Base-by-base conservation (phyloP, 1,284 basidiomycete genomes). In the Malassezia yamatoensis region DNA sequence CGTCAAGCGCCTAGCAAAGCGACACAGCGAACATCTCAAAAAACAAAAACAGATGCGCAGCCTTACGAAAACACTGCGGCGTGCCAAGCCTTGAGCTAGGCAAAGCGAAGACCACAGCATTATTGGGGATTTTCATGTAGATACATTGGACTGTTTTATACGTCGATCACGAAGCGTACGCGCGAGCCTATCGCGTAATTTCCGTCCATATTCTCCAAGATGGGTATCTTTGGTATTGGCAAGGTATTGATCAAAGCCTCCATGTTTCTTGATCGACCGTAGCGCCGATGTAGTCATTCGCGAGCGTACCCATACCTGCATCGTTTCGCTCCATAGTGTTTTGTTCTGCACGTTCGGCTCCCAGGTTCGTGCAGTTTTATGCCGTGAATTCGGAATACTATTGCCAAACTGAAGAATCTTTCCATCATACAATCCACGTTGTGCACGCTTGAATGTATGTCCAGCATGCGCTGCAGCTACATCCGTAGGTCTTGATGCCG, bases 361-460 rank as follows among this genome's bases (percentile, higher is more conserved):
- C 68, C 71, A 74, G 2, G 60, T 64, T 15, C 72, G 51, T 0
- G 59, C 50, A 2, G 70, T 74, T 52, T 74, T 74, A 47, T 74
- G 70, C 2, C 67, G 58, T 2, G 70, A 72, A 32, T 74, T 68
- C 45, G 72, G 69, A 10, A 73, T 60, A 40, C 57, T 68, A 54
- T 74, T 65, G 32, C 72, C 72, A 12, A 63, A 66, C 50, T 74
- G 72, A 32, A 67, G 51, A 24, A 58, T 61, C 38, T 59, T 59
- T 41, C 70, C 68, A 44, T 74, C 65, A 58, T 66, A 74, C 7
- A 74, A 62, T 10, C 72, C 72, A 40, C 68, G 61, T 57, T 74
- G 72, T 16, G 68, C 54, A 12, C 70, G 61, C 50, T 74, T 72
- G 56, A 74, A 73, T 41, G 61, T 64, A 9, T 53, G 62, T 1